Percentiles rank a stretch among this genome's conserved stretches.
These are phyloP conservation scores for Pyrenophora graminea DNA, from an alignment of 2,329 filamentous ascomycete species.

Conservation along the genomic window DNA sequence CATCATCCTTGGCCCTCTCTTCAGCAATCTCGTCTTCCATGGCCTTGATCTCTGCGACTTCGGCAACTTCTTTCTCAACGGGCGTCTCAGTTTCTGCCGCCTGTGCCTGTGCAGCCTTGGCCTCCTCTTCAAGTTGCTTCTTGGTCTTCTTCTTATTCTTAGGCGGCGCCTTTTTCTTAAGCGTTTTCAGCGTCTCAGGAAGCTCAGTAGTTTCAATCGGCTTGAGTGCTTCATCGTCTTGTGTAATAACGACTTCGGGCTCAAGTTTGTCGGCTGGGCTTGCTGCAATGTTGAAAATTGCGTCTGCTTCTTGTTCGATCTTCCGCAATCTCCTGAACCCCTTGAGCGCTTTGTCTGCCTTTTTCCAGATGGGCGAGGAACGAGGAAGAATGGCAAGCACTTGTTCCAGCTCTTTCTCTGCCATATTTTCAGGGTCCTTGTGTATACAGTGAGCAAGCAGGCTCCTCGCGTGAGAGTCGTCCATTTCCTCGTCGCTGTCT, in stretches of 20 bases:
- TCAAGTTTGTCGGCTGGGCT: constrained; percentile 51
- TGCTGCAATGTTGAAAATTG: constrained; percentile 59
- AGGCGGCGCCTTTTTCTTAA: constrained; percentile 45
- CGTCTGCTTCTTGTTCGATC: constrained; percentile 81
- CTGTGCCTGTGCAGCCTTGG: constrained; percentile 43
- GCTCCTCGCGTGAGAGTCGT: constrained; percentile 52
- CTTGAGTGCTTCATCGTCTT: constrained; percentile 50
- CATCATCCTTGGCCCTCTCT: constrained; percentile 41
- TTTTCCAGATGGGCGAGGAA: constrained; percentile 71
- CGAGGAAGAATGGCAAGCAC: constrained; percentile 58
- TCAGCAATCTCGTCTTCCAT: constrained; percentile 32
- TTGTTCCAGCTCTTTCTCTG: constrained; percentile 65
- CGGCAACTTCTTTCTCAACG: constrained; percentile 45
- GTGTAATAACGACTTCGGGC: constrained; percentile 43
- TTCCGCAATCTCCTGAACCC: constrained; percentile 68
- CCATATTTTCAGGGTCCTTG: constrained; percentile 71
- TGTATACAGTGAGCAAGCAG: constrained; percentile 55
- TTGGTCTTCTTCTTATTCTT: constrained; percentile 77
- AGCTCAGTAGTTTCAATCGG: constrained; percentile 45
- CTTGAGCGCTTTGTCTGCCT: constrained; percentile 64
- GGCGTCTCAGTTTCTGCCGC: constrained; percentile 47
- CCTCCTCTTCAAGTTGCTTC: constrained; percentile 69
- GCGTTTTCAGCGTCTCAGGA: constrained; percentile 29
- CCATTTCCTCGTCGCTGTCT: constrained; percentile 55
- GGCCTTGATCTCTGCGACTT: constrained; percentile 47